Conservation (phyloP, 495 filamentous ascomycete species). For the Xylaria palmicola region DNA sequence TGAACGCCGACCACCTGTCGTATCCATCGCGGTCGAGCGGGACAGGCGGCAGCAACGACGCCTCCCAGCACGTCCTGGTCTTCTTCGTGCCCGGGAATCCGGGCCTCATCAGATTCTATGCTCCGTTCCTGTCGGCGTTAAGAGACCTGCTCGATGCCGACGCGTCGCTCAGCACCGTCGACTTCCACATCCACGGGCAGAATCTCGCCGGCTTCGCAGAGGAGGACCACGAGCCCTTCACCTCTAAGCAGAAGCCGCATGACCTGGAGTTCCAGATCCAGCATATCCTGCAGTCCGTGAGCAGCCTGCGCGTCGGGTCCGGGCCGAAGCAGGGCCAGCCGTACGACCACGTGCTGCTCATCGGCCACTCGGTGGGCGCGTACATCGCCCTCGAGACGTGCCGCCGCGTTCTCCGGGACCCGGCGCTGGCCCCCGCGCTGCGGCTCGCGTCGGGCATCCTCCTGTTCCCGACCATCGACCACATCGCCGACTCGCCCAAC, state of each 20-base stretch:
- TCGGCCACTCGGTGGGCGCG: conserved; percentile 80
- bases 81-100: conserved; percentile 85
- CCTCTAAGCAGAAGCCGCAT: conserved; percentile 35
- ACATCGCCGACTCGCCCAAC: conserved; percentile 65
- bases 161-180: conserved; percentile 13
- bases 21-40: conserved; percentile 19
- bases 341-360: conserved; percentile 63
- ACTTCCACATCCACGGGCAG: conserved; percentile 63
- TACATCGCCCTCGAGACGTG: conserved; percentile 77
- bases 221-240: conserved; percentile 42
- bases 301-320: conserved; percentile 16
- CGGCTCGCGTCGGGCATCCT: conserved; percentile 56
- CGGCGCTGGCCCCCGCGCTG: conserved; percentile 9
- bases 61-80: conserved; percentile 35
- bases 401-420: conserved; percentile 46
- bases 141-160: conserved; percentile 33
- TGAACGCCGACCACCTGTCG: conserved; percentile 17
- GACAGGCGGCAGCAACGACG: not conserved
- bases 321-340: conserved; percentile 17
- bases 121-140: conserved; percentile 59
- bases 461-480: conserved; percentile 75
- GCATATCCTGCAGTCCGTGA: conserved; percentile 32
- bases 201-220: conserved; percentile 73
- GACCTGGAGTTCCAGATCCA: conserved; percentile 64
- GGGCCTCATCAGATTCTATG: conserved; percentile 80